These are phyloP conservation scores for Xeromyces bisporus DNA, from an alignment of 495 filamentous ascomycete genomes.

Conservation along the genomic window DNA sequence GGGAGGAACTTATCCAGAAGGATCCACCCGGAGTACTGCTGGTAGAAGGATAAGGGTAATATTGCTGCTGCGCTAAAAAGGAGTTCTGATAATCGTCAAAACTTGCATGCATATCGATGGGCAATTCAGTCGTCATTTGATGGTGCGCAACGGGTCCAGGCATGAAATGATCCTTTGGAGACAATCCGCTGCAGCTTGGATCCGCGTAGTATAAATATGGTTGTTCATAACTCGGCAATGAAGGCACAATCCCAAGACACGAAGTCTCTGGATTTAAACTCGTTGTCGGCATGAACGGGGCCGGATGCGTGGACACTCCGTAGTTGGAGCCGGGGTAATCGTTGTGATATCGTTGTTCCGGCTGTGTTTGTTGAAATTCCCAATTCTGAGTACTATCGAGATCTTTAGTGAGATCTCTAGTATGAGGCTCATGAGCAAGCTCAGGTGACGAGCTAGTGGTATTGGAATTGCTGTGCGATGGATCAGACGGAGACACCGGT, in stretches of 20 bases:
- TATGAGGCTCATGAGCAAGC: background rate
- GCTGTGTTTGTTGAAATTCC: constrained; percentile 15
- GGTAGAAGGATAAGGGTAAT: background rate
- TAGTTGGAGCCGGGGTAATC: constrained; percentile 12
- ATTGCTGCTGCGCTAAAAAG: background rate
- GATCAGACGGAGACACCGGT: constrained; percentile 22
- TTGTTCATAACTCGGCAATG: constrained; percentile 4
- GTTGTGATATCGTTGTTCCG: constrained; percentile 9
- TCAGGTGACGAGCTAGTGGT: constrained; percentile 8
- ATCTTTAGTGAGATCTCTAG: constrained; percentile 3
- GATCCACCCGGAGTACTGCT: too few species aligned
- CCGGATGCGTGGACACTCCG: constrained; percentile 11
- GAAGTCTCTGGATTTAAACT: constrained; percentile 10
- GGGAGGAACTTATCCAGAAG: too few species aligned
- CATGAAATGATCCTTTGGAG: constrained; percentile 5
- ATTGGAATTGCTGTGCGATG: constrained; percentile 12
- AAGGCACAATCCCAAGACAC: constrained; percentile 4
- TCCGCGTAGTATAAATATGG: constrained; percentile 8
- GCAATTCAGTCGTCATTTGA: background rate
- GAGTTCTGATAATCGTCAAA: background rate
- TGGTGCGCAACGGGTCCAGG: background rate
- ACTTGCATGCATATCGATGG: background rate
- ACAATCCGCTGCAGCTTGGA: constrained; percentile 2
- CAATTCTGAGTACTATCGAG: constrained; percentile 16
- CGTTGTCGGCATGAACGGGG: constrained; percentile 6